phyloP scores from a whole-genome alignment of 768 basidiomycete species.

The Trametes coccinea region DNA sequence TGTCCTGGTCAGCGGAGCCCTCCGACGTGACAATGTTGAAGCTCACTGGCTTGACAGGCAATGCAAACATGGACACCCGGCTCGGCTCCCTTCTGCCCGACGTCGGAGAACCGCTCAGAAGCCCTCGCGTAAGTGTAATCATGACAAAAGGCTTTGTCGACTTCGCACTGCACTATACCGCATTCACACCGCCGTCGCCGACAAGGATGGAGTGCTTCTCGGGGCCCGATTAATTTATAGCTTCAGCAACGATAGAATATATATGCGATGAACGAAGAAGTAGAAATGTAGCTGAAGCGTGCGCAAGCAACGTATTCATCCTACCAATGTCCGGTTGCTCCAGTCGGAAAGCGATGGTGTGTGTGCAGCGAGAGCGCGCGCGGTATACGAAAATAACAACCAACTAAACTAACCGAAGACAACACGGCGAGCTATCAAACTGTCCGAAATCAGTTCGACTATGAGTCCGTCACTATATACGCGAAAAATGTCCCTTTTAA shows the following conservation, averaged over 20 bases:
- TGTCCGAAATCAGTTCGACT: constrained; percentile 23
- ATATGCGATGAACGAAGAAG: constrained; percentile 8
- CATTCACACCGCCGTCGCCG: no score
- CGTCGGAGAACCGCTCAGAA: background rate
- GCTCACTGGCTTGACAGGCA: background rate
- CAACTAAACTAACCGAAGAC: constrained; percentile 6
- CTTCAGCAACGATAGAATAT: constrained; percentile 23
- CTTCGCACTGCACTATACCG: no score
- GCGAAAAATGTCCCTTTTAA: constrained; percentile 21
- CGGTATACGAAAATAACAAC: background rate
- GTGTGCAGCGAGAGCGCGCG: background rate
- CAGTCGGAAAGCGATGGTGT: constrained; percentile 1
- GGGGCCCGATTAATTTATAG: constrained; percentile 22
- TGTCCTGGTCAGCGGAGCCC: background rate
- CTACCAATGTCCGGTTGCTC: constrained; percentile 15
- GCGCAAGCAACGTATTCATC: constrained; percentile 21
- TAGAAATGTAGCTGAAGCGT: constrained; percentile 14
- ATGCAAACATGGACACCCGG: background rate
- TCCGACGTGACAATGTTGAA: background rate
- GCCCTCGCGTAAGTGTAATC: no score
- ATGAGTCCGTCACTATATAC: constrained; percentile 16
- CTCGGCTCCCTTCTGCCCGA: background rate
- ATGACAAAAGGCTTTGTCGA: no score
- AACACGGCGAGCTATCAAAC: constrained; percentile 18
- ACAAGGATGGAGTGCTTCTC: background rate